Evolutionary conservation across 345 rosid species (phyloP).

Genomic region (Angophora floribunda): DNA sequence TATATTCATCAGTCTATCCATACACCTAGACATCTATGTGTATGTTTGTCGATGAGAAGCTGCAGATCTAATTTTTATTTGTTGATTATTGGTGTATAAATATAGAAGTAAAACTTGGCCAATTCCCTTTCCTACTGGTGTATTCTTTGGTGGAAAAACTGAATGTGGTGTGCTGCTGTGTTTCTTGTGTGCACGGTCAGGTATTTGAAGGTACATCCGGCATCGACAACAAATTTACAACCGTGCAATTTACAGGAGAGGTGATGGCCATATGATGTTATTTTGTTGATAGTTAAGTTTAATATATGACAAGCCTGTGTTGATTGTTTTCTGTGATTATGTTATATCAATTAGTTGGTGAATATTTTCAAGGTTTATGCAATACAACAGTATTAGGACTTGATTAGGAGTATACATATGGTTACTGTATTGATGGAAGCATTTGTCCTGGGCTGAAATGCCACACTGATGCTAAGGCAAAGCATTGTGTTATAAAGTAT

Average conservation of each 20-base stretch:
- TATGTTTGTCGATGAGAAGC: neutral
- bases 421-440: neutral
- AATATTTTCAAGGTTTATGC: neutral
- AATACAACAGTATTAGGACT: neutral
- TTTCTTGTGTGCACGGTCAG: slow-evolving; percentile 15
- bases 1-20: neutral
- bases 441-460: neutral
- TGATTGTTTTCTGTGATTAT: neutral
- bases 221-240: slow-evolving; percentile 84
- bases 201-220: slow-evolving; percentile 98
- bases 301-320: neutral
- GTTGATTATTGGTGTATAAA: neutral
- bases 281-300: neutral
- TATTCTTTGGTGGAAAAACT: neutral
- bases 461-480: neutral
- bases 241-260: slow-evolving; percentile 96
- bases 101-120: too few relatives aligned
- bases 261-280: slow-evolving; percentile 11
- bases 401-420: neutral
- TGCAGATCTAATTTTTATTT: neutral
- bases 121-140: too few relatives aligned
- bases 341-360: neutral
- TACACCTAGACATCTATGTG: too few relatives aligned
- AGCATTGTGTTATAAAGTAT: neutral
- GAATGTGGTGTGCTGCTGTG: neutral